Conservation (phyloP, 805 yeast species). For the Myxozyma neotropica region DNA sequence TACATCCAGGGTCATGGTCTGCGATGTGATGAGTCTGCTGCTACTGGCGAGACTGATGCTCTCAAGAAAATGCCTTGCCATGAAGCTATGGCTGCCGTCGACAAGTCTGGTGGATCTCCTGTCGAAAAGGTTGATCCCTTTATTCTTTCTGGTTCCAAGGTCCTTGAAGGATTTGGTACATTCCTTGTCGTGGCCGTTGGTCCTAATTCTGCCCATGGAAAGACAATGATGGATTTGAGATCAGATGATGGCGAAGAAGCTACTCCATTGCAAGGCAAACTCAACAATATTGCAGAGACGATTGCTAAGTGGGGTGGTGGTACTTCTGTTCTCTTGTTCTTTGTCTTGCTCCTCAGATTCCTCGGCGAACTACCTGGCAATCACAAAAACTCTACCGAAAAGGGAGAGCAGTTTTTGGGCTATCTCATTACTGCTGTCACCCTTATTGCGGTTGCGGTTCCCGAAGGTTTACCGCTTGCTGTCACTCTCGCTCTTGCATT, state of each 20-base stretch:
- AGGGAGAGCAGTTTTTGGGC: conserved; percentile 81
- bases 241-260: conserved; percentile 76
- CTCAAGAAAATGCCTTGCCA: conserved; percentile 66
- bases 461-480: conserved; percentile 97
- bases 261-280: conserved; percentile 86
- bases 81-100: conserved; percentile 43
- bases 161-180: conserved; percentile 81
- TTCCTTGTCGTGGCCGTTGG: conserved; percentile 93
- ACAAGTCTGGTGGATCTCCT: conserved; percentile 42
- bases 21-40: conserved; percentile 87
- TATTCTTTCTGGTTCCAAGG: conserved; percentile 87
- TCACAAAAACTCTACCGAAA: conserved; percentile 60
- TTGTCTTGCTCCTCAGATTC: conserved; percentile 77
- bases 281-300: conserved; percentile 82
- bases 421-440: conserved; percentile 90
- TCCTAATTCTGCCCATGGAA: conserved; percentile 82
- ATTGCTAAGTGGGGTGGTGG: conserved; percentile 92
- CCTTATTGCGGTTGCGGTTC: conserved; percentile 96
- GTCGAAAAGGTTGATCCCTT: conserved; percentile 68
- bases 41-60: conserved; percentile 92
- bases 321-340: conserved; percentile 79
- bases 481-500: conserved; percentile 95
- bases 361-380: conserved; percentile 60
- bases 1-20: conserved; percentile 67
- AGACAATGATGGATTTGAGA: conserved; percentile 79